A percentile compares a stretch with the other conserved stretches of the same genome.
These are phyloP conservation scores for Apostasia shenzhenica DNA, from an alignment of 106 monocot species.

Conservation along the genomic window DNA sequence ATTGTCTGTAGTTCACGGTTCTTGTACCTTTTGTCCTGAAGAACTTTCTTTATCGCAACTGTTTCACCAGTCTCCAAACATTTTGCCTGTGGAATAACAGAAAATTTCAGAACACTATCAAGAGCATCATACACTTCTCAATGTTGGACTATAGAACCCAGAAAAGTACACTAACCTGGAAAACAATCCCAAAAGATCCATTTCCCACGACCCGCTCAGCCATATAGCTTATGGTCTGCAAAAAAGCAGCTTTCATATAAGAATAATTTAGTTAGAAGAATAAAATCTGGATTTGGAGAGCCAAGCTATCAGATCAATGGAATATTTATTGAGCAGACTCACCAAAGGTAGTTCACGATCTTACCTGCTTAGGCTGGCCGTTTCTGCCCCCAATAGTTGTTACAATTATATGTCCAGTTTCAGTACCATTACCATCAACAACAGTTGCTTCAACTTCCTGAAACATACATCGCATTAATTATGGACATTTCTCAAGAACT, in stretches of 20 bases:
- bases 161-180: constrained; percentile 18
- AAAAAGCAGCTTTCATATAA: not conserved
- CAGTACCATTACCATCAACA: constrained; percentile 28
- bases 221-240: constrained; percentile 37
- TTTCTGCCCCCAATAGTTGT: constrained; percentile 38
- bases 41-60: constrained; percentile 25
- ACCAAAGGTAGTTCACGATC: not conserved
- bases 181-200: constrained; percentile 32
- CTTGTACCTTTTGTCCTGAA: constrained; percentile 29
- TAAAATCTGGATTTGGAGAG: not conserved
- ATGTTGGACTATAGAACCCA: not conserved
- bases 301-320: not conserved
- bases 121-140: not conserved
- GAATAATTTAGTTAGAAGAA: not conserved
- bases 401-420: constrained; percentile 28
- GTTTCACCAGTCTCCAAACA: constrained; percentile 28
- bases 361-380: constrained; percentile 37
- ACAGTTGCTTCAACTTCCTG: constrained; percentile 31
- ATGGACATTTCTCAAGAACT: not conserved
- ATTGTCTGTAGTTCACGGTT: constrained; percentile 29
- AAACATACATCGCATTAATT: not conserved
- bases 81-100: constrained; percentile 13
- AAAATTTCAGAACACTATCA: not conserved
- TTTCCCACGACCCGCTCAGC: constrained; percentile 31
- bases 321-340: not conserved